These are phyloP conservation scores for Alloascoidea africana DNA, from an alignment of 805 yeast genomes.

Conservation along the genomic window DNA sequence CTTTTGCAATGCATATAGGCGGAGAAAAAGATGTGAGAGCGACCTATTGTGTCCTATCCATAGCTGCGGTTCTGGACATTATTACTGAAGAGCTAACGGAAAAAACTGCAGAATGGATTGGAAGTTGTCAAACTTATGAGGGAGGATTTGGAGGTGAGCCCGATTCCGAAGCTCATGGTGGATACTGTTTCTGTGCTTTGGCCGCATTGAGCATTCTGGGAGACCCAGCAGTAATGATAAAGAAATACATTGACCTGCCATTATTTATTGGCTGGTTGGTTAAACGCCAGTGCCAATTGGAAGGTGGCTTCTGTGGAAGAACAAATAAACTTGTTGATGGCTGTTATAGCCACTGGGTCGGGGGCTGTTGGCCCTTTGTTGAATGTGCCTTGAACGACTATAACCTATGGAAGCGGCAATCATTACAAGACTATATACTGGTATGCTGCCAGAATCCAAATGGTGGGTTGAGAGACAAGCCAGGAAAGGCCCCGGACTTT, in stretches of 20 bases:
- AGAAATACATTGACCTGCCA: constrained; percentile 28
- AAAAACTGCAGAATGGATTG: constrained; percentile 44
- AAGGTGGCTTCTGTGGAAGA: constrained; percentile 84
- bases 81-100: constrained; percentile 41
- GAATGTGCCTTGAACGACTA: constrained; percentile 31
- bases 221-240: constrained; percentile 19
- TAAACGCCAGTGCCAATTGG: constrained; percentile 52
- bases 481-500: constrained; percentile 64
- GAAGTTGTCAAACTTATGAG: constrained; percentile 73
- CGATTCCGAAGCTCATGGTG: constrained; percentile 89
- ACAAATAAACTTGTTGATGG: constrained; percentile 92
- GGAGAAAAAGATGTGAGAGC: constrained; percentile 83
- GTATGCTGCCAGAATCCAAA: constrained; percentile 54
- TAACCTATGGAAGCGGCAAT: constrained; percentile 34
- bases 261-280: constrained; percentile 48
- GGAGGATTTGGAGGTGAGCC: constrained; percentile 91
- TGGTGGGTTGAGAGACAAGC: constrained; percentile 86
- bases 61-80: constrained; percentile 51
- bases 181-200: constrained; percentile 84
- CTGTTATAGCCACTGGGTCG: constrained; percentile 93
- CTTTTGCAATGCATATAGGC: constrained; percentile 54
- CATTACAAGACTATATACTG: constrained; percentile 49
- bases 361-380: constrained; percentile 53
- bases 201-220: constrained; percentile 41
- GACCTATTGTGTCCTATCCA: constrained; percentile 69